Base-by-base conservation (phyloP, 2,329 filamentous ascomycete species). In the Ceratocystis albifundus region DNA sequence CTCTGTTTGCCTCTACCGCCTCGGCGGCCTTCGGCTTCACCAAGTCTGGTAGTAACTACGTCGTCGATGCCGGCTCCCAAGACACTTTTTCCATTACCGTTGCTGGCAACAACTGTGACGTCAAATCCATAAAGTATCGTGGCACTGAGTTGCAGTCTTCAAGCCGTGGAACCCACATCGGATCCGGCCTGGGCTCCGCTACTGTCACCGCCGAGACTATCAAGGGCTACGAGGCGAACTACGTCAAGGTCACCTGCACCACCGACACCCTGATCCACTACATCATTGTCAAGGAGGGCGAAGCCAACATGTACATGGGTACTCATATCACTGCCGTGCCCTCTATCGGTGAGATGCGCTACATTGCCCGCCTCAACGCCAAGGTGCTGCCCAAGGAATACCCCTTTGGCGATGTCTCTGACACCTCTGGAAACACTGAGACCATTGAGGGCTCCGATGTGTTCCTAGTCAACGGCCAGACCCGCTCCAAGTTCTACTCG, bases 401-500 rank as follows among this genome's bases (percentile, higher is more conserved):
- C 66, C 80, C 82, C 36, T 82, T 80, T 68, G 81, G 80, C 32
- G 74, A 75, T 2, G 82, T 77, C 3, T 86, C 84, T 0, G 83
- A 78, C 28, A 87, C 83, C 0, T 75, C 74, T 1, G 79, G 78
- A 32, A 79, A 79, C 36, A 77, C 76, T 8, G 77, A 80, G 1
- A 73, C 75, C 3, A 77, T 88, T 64, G 85, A 88, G 72, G 85
- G 79, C 53, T 80, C 78, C 0, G 82, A 84, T 67, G 80, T 83
- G 66, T 88, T 81, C 71, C 68, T 84, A 7, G 83, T 88, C 57
- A 74, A 77, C 69, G 82, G 84, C 25, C 76, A 88, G 72, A 88
- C 85, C 0, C 80, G 85, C 48, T 84, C 82, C 74, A 88, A 88
- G 73, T 88, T 88, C 77, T 88, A 86, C 75, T 86, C 83, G 1